phyloP scores from a whole-genome alignment of 2,329 filamentous ascomycete species.

The Cercospora berteroae region DNA sequence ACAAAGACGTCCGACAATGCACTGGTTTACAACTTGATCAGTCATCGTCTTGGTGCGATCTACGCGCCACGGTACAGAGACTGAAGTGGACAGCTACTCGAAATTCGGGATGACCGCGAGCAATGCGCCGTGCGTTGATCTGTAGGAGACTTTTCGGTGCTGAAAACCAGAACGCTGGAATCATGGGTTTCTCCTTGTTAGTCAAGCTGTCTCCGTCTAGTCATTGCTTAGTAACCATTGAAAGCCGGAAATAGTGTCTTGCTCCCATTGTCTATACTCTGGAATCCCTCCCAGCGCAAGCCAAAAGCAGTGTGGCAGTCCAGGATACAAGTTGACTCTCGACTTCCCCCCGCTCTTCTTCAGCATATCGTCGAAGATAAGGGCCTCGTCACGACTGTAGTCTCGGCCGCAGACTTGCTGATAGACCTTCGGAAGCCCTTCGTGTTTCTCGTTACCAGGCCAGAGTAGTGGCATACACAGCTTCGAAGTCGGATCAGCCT shows the following conservation, averaged over 20 bases:
- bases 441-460: constrained; percentile 26
- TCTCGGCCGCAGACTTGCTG: constrained; percentile 53
- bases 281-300: constrained; percentile 31
- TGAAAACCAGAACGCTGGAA: not conserved
- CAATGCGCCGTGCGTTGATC: not conserved
- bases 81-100: not conserved
- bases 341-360: constrained; percentile 46
- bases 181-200: not conserved
- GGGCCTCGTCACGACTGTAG: constrained; percentile 50
- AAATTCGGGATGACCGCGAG: not conserved
- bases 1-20: not conserved
- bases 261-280: constrained; percentile 30
- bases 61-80: not conserved
- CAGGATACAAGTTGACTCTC: constrained; percentile 44
- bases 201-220: not conserved
- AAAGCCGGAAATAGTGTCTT: constrained; percentile 35
- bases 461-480: constrained; percentile 18
- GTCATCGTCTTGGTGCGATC: not conserved
- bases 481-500: constrained; percentile 14
- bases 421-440: constrained; percentile 47
- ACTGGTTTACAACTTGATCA: not conserved
- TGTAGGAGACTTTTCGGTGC: not conserved
- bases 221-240: constrained; percentile 32
- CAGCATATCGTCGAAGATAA: constrained; percentile 52
- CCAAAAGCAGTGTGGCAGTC: constrained; percentile 46